These are phyloP conservation scores for Aurifilum marmelostoma DNA, from an alignment of 2,329 filamentous ascomycete genomes.

Conservation along the genomic window DNA sequence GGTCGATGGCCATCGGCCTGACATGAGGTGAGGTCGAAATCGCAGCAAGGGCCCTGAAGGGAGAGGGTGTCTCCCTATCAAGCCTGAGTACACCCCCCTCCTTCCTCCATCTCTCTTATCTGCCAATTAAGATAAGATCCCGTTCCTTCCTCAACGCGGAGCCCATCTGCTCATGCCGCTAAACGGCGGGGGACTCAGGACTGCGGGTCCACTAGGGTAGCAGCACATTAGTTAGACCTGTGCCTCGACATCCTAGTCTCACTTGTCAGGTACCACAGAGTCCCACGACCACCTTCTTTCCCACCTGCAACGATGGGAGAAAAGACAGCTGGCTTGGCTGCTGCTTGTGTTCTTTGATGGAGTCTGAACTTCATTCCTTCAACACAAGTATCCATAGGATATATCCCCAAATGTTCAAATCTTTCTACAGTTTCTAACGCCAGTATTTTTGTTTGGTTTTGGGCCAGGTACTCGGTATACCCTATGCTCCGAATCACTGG, in stretches of 20 bases:
- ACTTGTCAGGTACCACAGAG: neutral
- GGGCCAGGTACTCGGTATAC: neutral
- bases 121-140: neutral
- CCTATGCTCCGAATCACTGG: neutral
- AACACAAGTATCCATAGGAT: neutral
- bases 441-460: too few relatives aligned
- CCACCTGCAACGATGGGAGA: neutral
- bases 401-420: neutral
- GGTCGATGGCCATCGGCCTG: neutral
- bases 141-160: neutral
- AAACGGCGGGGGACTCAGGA: neutral
- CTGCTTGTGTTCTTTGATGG: neutral
- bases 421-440: neutral
- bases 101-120: neutral
- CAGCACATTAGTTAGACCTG: neutral
- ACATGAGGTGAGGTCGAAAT: conserved; percentile 2
- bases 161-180: neutral
- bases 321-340: neutral
- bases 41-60: neutral
- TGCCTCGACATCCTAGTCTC: neutral
- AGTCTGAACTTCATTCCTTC: neutral
- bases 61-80: neutral
- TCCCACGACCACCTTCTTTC: neutral
- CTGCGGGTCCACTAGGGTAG: neutral
- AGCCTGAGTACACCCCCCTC: neutral